Conservation (phyloP, 257 asterid species). For the Striga asiatica region DNA sequence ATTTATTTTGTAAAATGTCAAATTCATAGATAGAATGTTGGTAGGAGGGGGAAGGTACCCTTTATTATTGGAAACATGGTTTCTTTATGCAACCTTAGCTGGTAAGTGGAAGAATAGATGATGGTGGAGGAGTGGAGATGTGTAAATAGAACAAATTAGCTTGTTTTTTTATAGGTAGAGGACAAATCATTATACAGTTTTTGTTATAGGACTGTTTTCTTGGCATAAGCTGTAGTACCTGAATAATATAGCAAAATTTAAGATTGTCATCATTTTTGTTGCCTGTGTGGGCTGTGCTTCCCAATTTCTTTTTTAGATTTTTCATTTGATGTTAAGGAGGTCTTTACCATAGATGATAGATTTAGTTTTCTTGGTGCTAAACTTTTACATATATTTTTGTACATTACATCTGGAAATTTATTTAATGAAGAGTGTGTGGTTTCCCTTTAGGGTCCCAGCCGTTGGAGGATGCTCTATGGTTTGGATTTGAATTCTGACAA, state of each 20-base stretch:
- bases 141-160: background rate
- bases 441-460: constrained; percentile 62
- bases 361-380: constrained; percentile 1
- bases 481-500: constrained; percentile 74
- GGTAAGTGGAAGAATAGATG: background rate
- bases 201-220: background rate
- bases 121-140: background rate
- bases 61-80: background rate
- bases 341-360: background rate
- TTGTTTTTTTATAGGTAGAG: background rate
- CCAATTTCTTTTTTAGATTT: background rate
- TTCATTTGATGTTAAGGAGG: background rate
- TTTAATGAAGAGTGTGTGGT: constrained; percentile 9
- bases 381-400: background rate
- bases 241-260: background rate
- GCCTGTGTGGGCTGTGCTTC: background rate
- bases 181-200: background rate
- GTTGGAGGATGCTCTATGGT: constrained; percentile 94
- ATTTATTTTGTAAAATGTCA: background rate
- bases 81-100: background rate
- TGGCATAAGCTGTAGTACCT: background rate
- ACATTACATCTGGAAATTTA: constrained; percentile 1
- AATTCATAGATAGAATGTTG: background rate
- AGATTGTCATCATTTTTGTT: background rate
- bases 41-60: background rate